Conservation (phyloP, 305 asterid genomes). For the Ajuga reptans region DNA sequence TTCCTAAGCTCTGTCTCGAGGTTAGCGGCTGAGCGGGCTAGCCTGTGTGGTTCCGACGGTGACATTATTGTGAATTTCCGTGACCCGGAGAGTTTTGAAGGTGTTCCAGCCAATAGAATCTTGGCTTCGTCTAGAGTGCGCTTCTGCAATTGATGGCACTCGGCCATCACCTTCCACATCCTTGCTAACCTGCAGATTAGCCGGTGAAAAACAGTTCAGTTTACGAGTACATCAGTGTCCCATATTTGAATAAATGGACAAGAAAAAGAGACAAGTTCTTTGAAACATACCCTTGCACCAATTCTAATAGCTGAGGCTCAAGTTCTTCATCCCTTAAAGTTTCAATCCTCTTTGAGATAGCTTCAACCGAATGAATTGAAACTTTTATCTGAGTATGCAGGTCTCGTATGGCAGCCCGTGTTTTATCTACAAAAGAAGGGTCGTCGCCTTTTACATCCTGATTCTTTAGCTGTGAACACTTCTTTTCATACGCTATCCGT, state of each 20-base stretch:
- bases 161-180: constrained; percentile 96
- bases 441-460: constrained; percentile 84
- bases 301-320: constrained; percentile 75
- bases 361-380: constrained; percentile 82
- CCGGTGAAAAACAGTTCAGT: not conserved
- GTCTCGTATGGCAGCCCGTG: constrained; percentile 61
- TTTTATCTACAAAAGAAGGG: constrained; percentile 54
- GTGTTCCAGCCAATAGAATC: constrained; percentile 66
- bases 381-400: constrained; percentile 83
- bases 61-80: constrained; percentile 65
- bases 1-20: constrained; percentile 78
- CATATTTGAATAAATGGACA: not conserved
- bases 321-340: constrained; percentile 76
- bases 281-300: constrained; percentile 67
- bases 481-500: constrained; percentile 76
- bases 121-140: constrained; percentile 89
- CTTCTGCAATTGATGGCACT: constrained; percentile 80
- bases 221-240: not conserved
- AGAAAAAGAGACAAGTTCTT: not conserved
- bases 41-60: constrained; percentile 68
- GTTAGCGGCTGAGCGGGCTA: constrained; percentile 71
- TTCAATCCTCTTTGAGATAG: constrained; percentile 83
- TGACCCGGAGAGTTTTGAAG: constrained; percentile 43
- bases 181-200: constrained; percentile 49
- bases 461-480: constrained; percentile 59